Conservation (phyloP, 1,139 yeast species). For the Blastobotrys arbuscula region DNA sequence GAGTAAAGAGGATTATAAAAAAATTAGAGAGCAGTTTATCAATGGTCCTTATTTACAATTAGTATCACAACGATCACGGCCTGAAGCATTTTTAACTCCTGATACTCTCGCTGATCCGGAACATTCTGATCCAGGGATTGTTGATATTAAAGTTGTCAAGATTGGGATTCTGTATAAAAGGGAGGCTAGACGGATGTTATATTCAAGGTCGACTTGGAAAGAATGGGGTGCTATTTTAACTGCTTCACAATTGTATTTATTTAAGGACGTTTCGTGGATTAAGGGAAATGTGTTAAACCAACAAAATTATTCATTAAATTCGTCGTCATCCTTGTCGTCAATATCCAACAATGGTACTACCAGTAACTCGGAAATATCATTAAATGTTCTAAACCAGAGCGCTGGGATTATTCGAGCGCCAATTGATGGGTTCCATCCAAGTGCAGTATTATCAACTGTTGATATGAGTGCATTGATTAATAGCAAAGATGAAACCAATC, state of each 20-base stretch:
- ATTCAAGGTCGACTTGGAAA: constrained; percentile 33
- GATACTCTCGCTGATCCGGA: constrained; percentile 25
- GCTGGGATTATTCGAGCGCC: constrained; percentile 30
- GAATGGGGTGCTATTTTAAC: constrained; percentile 42
- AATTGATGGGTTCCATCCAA: constrained; percentile 38
- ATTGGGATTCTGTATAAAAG: constrained; percentile 36
- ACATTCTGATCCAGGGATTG: constrained; percentile 36
- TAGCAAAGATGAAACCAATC: constrained; percentile 12
- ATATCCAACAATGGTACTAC: no score
- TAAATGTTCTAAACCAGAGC: constrained; percentile 10
- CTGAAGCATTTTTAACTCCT: constrained; percentile 32
- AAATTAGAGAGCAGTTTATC: constrained; percentile 30
- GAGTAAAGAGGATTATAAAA: constrained; percentile 25
- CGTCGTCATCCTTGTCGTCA: no score
- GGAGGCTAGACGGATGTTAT: constrained; percentile 35
- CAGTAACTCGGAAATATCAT: constrained; percentile 7
- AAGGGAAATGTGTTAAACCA: constrained; percentile 21
- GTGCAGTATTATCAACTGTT: constrained; percentile 32
- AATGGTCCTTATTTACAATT: constrained; percentile 35
- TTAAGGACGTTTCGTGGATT: constrained; percentile 39
- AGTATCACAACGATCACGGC: constrained; percentile 35
- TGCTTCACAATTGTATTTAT: constrained; percentile 38
- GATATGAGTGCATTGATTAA: constrained; percentile 36
- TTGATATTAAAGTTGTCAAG: constrained; percentile 37
- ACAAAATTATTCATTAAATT: background rate